phyloP scores from a whole-genome alignment of 2,329 filamentous ascomycete species.

The Aspergillus pseudoglaucus region DNA sequence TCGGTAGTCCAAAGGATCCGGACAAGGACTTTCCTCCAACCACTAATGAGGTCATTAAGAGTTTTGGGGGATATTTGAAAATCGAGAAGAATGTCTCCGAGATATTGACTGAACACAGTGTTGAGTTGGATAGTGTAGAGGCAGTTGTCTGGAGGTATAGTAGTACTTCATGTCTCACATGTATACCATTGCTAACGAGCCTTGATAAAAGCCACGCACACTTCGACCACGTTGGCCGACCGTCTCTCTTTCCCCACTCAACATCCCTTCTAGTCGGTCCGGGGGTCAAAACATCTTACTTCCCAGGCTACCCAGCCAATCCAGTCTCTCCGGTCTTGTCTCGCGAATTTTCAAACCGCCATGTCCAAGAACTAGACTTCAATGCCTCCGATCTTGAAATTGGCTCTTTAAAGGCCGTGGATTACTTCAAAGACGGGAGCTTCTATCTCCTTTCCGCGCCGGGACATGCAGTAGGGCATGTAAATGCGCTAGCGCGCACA shows the following conservation, averaged over 20 bases:
- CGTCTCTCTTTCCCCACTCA: conserved; percentile 39
- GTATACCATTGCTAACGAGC: neutral
- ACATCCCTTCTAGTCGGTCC: conserved; percentile 49
- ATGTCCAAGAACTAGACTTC: conserved; percentile 3
- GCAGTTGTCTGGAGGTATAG: conserved; percentile 1
- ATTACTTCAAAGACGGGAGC: conserved; percentile 24
- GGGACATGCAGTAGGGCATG: conserved; percentile 30
- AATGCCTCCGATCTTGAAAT: conserved; percentile 10
- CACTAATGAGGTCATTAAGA: neutral
- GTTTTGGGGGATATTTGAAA: conserved; percentile 2
- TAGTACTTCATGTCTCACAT: neutral
- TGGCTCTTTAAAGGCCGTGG: conserved; percentile 17
- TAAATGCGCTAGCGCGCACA: conserved; percentile 21
- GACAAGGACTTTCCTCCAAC: conserved; percentile 29
- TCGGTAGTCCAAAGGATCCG: conserved; percentile 43
- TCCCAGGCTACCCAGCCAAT: conserved; percentile 43
- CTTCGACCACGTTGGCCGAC: conserved; percentile 50
- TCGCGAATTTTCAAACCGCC: neutral
- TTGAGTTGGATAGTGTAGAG: too few species aligned
- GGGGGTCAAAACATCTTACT: conserved; percentile 40
- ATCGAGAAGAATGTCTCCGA: conserved; percentile 16
- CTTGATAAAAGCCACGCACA: conserved; percentile 21
- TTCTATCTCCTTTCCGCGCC: conserved; percentile 25
- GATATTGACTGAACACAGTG: conserved; percentile 4
- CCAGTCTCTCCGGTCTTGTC: conserved; percentile 24